Conservation (phyloP, 176 grass and related monocot genomes). For the Stipa capillata region DNA sequence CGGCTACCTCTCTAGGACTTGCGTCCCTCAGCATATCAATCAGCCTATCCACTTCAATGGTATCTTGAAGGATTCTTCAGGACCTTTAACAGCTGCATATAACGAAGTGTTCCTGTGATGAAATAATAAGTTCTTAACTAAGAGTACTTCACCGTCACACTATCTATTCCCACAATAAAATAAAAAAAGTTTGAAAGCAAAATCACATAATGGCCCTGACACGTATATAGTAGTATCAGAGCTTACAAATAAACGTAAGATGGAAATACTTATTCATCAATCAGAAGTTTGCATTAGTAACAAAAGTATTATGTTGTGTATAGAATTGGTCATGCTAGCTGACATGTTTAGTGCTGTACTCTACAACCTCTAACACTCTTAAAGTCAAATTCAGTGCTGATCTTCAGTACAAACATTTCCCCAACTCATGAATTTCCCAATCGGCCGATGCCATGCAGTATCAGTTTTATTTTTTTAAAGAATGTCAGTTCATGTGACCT, state of each 20-base stretch:
- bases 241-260: too few species aligned
- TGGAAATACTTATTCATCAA: neutral
- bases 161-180: neutral
- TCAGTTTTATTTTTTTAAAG: too few species aligned
- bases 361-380: too few species aligned
- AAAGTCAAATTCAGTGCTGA: too few species aligned
- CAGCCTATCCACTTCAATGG: conserved; percentile 57
- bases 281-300: neutral
- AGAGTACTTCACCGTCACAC: neutral
- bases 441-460: too few species aligned
- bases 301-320: neutral
- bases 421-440: too few species aligned
- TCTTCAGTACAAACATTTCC: too few species aligned
- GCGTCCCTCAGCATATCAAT: conserved; percentile 67
- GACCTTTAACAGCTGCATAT: conserved; percentile 38
- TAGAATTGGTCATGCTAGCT: too few species aligned
- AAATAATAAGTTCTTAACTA: neutral
- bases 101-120: conserved; percentile 44
- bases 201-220: neutral
- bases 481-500: too few species aligned
- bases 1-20: conserved; percentile 55
- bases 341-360: too few species aligned
- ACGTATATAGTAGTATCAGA: neutral
- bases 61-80: conserved; percentile 65
- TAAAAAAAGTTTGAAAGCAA: neutral